These are phyloP conservation scores for Quercus lobata DNA, from an alignment of 331 rosid genomes.

Conservation along the genomic window DNA sequence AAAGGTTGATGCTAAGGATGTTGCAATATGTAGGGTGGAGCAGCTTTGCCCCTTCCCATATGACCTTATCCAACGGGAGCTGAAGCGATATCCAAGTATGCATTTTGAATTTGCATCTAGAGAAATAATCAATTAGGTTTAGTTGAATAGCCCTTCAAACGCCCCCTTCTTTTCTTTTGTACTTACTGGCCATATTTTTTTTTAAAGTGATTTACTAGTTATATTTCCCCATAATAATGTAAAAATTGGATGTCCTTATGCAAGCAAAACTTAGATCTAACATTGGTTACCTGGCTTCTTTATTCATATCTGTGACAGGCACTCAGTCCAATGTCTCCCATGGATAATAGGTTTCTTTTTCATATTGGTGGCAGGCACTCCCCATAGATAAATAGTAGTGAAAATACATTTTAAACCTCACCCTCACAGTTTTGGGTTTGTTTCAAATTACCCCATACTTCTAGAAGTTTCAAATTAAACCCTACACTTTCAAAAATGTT, in stretches of 20 bases:
- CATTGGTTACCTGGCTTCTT: not conserved
- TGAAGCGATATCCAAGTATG: conserved; percentile 96
- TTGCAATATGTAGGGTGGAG: conserved; percentile 87
- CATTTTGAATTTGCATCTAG: not conserved
- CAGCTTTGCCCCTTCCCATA: conserved; percentile 97
- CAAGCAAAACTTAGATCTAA: not conserved
- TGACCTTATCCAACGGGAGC: conserved; percentile 85
- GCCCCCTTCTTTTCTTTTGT: not conserved
- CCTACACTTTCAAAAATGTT: no score
- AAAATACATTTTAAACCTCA: no score
- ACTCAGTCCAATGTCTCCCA: no score
- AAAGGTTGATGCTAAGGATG: conserved; percentile 65
- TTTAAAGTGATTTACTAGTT: not conserved
- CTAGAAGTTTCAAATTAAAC: no score
- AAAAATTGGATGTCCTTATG: not conserved
- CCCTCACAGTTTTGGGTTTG: no score
- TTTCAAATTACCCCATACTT: no score
- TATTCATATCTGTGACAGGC: not conserved
- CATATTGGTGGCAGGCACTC: not conserved
- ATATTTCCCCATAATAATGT: not conserved
- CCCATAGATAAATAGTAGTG: not conserved
- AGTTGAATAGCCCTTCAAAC: not conserved
- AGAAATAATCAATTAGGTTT: not conserved
- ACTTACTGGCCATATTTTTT: no score
- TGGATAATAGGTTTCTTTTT: no score